phyloP scores from a whole-genome alignment of 2,329 filamentous ascomycete genomes.

The Cyphellophora attinorum region DNA sequence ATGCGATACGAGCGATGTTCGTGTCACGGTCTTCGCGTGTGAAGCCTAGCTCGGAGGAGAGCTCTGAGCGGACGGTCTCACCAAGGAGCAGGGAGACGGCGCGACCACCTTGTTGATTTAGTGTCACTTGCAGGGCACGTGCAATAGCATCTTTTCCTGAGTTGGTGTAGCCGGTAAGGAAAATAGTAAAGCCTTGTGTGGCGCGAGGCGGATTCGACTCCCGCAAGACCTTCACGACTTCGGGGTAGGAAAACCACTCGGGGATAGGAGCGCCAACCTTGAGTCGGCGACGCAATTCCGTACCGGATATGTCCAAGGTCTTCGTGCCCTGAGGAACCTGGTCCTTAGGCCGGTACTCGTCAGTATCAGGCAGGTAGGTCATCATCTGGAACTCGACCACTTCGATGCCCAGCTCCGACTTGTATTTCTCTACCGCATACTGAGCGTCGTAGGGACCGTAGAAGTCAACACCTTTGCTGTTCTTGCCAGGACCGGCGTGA shows the following conservation, averaged over 20 bases:
- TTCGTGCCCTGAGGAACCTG: slow-evolving; percentile 74
- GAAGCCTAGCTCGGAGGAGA: slow-evolving; percentile 93
- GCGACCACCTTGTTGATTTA: slow-evolving; percentile 95
- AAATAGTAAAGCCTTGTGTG: slow-evolving; percentile 94
- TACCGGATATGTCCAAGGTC: slow-evolving; percentile 79
- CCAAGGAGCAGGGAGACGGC: slow-evolving; percentile 90
- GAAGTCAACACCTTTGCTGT: slow-evolving; percentile 92
- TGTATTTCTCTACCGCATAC: slow-evolving; percentile 91
- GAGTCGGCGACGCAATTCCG: slow-evolving; percentile 85
- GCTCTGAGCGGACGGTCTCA: slow-evolving; percentile 86
- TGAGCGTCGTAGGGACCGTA: slow-evolving; percentile 98
- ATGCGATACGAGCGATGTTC: slow-evolving; percentile 93
- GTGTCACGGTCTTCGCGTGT: slow-evolving; percentile 82
- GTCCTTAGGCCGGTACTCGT: slow-evolving; percentile 92
- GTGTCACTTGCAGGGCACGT: slow-evolving; percentile 86
- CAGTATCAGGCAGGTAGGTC: slow-evolving; percentile 94
- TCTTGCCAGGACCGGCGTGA: slow-evolving; percentile 95
- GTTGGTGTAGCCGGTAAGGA: slow-evolving; percentile 96
- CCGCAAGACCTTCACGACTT: slow-evolving; percentile 91
- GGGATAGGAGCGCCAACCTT: slow-evolving; percentile 89
- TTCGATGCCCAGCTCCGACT: slow-evolving; percentile 92
- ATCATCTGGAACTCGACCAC: slow-evolving; percentile 99
- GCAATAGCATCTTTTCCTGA: slow-evolving; percentile 94
- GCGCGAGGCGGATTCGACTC: slow-evolving; percentile 90
- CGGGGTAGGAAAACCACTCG: slow-evolving; percentile 99